phyloP scores from a whole-genome alignment of 352 stramenopile genomes.

The Phytopythium montanum region DNA sequence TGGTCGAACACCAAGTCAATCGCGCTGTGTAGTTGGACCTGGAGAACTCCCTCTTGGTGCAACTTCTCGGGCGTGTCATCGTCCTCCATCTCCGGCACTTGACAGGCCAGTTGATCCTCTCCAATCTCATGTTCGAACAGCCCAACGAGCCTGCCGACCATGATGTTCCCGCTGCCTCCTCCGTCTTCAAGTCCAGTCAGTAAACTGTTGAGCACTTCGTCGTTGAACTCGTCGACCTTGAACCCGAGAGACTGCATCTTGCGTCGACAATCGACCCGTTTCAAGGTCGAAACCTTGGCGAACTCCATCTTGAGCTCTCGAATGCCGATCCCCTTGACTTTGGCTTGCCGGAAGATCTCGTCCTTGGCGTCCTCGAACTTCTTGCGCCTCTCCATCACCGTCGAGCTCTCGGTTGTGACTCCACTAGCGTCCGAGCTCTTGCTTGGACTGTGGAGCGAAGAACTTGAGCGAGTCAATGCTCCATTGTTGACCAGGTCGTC shows the following conservation, averaged over 20 bases:
- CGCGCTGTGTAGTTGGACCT: conserved; percentile 50
- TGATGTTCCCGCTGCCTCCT: conserved; percentile 31
- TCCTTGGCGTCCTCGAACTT: conserved; percentile 76
- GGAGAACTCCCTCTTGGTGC: conserved; percentile 64
- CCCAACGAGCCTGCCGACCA: conserved; percentile 45
- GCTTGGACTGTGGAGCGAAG: conserved; percentile 18
- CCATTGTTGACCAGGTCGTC: conserved; percentile 21
- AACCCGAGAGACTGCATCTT: conserved; percentile 67
- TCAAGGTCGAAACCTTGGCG: conserved; percentile 38
- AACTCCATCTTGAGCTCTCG: conserved; percentile 70
- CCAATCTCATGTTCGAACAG: conserved; percentile 70
- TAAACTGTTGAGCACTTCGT: conserved; percentile 66
- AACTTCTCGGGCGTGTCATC: conserved; percentile 63
- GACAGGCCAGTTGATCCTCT: conserved; percentile 68
- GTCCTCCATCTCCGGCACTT: conserved; percentile 76
- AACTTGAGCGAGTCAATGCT: neutral
- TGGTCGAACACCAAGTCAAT: conserved; percentile 39
- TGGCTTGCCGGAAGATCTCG: conserved; percentile 57
- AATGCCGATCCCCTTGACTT: conserved; percentile 59
- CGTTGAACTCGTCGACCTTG: conserved; percentile 58
- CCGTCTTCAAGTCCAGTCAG: conserved; percentile 46
- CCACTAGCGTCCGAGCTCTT: conserved; percentile 30
- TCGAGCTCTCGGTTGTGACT: conserved; percentile 25
- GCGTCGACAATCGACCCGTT: conserved; percentile 51
- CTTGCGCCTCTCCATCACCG: conserved; percentile 37